Evolutionary conservation across 83 land plant genomes (phyloP), one percentile per base, ranked within the genome.

Genomic region (Isoetes engelmannii): DNA sequence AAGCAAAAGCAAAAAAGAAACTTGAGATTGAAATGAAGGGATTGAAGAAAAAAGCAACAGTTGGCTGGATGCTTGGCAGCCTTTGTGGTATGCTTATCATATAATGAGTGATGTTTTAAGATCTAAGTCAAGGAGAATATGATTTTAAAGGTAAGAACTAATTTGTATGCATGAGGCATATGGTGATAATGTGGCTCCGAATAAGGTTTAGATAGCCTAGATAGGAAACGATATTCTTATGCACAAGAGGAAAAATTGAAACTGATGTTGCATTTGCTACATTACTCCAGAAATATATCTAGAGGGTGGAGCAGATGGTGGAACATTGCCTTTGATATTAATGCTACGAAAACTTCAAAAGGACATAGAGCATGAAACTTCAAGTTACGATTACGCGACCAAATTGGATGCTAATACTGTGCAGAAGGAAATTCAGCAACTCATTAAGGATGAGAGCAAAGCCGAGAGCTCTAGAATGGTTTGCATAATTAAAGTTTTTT

Each of bases 21-120:
- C 67, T 64, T 44, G 67, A 64, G 42, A 44, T 41, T 9, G 47
- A 64, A 41, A 64, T 41, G 15, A 64, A 44, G 17, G 47, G n/a
- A 41, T 44, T 64, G 44, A 64, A 44, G 4, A 64, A 64, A 47
- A 64, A 64, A 44, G 67, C 67, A 44, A 64, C 67, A 41, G 67
- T 64, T 7, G 67, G 67, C 17, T 64, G 67, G 67, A 64, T 64
- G 67, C 67, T 64, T 9, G 67, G 67, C 41, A 64, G 67, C 47
- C 41, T 64, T 9, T 64, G 44, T 64, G 67, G 67, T 64, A 64
- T 41, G 49, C 66, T 12, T 4, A 64, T 44, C 0, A 28, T 28
- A 28, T 28, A 28, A 28, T 28, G 37, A 0, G 37, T 2, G 37
- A 28, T 28, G 37, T 28, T 28, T 28, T 28, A 28, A 28, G 37